Evolutionary conservation across 2,329 filamentous ascomycete genomes (phyloP).

Genomic region (Phialocephala sp.): DNA sequence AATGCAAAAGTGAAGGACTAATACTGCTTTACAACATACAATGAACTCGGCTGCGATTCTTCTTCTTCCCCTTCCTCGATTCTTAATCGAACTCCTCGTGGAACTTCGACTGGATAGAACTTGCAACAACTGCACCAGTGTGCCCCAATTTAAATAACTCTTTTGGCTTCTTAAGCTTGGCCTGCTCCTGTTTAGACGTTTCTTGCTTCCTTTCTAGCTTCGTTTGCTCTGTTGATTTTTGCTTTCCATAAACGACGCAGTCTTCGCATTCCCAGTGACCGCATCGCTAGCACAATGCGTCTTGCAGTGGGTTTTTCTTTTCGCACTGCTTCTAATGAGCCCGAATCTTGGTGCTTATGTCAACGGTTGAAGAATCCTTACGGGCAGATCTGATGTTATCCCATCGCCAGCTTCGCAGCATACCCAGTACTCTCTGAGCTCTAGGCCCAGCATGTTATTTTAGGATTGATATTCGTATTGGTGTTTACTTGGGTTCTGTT

Average conservation of each 20-base stretch:
- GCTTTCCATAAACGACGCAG: not conserved
- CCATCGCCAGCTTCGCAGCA: conserved; percentile 4
- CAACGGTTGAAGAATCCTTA: not conserved
- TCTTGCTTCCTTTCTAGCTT: not conserved
- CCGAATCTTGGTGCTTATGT: not conserved
- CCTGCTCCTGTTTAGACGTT: not conserved
- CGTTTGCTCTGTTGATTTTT: not conserved
- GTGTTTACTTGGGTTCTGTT: no score
- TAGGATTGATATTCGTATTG: not conserved
- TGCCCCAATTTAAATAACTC: no score
- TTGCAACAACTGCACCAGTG: not conserved
- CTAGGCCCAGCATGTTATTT: not conserved
- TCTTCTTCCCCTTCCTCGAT: not conserved
- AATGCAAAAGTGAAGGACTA: not conserved
- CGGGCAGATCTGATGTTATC: not conserved
- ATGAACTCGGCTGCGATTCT: not conserved
- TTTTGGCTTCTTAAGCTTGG: not conserved
- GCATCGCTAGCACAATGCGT: not conserved
- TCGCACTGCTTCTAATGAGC: not conserved
- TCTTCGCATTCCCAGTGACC: not conserved
- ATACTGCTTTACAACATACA: not conserved
- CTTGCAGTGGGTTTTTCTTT: conserved; percentile 1
- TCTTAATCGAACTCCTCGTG: not conserved
- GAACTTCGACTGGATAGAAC: not conserved
- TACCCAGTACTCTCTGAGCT: not conserved